These are phyloP conservation scores for Amylocystis lapponica DNA, from an alignment of 768 basidiomycete genomes.

Conservation along the genomic window DNA sequence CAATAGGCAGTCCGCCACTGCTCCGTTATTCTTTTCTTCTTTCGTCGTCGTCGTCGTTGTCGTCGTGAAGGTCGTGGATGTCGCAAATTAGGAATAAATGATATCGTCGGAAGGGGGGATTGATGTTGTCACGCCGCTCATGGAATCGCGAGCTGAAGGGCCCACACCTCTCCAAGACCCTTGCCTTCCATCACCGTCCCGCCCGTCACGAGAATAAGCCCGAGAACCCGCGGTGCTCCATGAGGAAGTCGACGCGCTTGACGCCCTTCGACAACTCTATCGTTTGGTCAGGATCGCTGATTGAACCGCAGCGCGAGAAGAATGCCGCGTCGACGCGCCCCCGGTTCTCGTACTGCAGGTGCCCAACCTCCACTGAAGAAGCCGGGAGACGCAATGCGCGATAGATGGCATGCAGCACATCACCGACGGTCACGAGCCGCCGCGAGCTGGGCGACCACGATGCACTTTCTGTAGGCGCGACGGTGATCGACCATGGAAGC, in stretches of 20 bases:
- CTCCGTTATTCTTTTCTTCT: too few relatives aligned
- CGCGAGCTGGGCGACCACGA: slow-evolving; percentile 9
- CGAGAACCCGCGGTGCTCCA: slow-evolving; percentile 17
- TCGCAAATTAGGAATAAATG: slow-evolving; percentile 5
- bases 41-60: background rate
- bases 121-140: slow-evolving; percentile 6
- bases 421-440: slow-evolving; percentile 35
- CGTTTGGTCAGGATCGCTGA: slow-evolving; percentile 26
- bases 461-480: slow-evolving; percentile 18
- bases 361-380: slow-evolving; percentile 34
- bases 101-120: background rate
- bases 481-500: slow-evolving; percentile 29
- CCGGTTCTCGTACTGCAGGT: slow-evolving; percentile 26
- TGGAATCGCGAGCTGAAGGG: slow-evolving; percentile 12
- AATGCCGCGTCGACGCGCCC: slow-evolving; percentile 38
- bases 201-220: slow-evolving; percentile 16
- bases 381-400: slow-evolving; percentile 36
- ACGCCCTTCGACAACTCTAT: slow-evolving; percentile 42
- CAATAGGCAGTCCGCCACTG: too few relatives aligned
- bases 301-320: slow-evolving; percentile 32
- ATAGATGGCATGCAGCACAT: slow-evolving; percentile 45
- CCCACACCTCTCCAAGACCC: slow-evolving; percentile 14
- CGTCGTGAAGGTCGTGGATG: background rate
- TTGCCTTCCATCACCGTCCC: slow-evolving; percentile 11
- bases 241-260: slow-evolving; percentile 51